Base-by-base conservation (phyloP, 176 grass and related monocot genomes). In the Bonia amplexicaulis region DNA sequence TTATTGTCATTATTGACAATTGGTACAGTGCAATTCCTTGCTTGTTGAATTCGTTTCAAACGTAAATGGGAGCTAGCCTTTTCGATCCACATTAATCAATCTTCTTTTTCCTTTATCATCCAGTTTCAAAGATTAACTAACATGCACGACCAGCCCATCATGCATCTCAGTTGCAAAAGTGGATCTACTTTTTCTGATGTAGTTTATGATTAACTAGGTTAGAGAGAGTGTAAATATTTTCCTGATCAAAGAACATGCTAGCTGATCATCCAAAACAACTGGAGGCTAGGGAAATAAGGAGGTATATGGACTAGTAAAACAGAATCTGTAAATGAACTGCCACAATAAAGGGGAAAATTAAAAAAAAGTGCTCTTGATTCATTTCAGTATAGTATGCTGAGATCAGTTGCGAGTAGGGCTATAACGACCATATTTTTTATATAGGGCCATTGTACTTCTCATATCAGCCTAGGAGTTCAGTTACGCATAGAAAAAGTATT, bases 51-150 rank as follows among this genome's bases (percentile, higher is more conserved):
- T 74, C 8, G 29, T 65, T 74, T 61, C 26, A 40, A 22, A 74
- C 74, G 44, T 13, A 84, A 84, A 84, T 64, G 27, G 49, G 44
- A 51, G 53, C 9, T 82, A 61, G 40, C 80, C 44, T 74, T 83
- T 74, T 74, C 15, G 3, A 82, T 83, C 69, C 39, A 51, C 69
- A 83, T 83, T 74, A 35, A 74, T 64, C 26, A 41, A 74, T 46
- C 42, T 31, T 12, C 81, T 62, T 83, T 83, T 74, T 67, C 27
- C 68, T 31, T 72, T 12, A 47, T 72, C 39, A 27, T 83, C 33
- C 69, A 2, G 2, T 83, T 63, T 83, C 42, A 49, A 64, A 73
- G 54, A 51, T 46, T 51, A 82, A 60, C 80, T 72, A 48, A 48
- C 12, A 48, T 79, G 41, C 41, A 44, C 41, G 76, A 41, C 62